Percentiles rank a stretch among this genome's conserved stretches.
These are phyloP conservation scores for Triticum timopheevii DNA, from an alignment of 176 grass and related monocot genomes.

Conservation along the genomic window DNA sequence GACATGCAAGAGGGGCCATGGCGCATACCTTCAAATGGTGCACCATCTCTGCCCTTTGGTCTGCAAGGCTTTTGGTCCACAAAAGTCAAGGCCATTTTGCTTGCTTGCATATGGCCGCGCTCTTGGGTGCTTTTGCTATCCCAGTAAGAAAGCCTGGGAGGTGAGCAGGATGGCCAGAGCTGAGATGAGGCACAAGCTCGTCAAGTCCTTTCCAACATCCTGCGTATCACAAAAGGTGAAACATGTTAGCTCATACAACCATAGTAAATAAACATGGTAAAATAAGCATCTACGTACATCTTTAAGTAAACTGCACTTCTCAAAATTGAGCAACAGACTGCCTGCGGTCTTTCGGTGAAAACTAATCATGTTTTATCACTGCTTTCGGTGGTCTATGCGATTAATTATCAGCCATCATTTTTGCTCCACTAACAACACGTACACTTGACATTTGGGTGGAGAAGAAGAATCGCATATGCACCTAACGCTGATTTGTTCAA, in stretches of 20 bases:
- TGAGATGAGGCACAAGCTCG: conserved; percentile 37
- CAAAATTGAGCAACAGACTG: not conserved
- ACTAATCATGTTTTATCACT: not conserved
- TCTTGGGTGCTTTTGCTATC: conserved; percentile 29
- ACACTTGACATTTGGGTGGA: not conserved
- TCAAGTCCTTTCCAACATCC: conserved; percentile 50
- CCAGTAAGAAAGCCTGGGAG: conserved; percentile 59
- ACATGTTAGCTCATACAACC: not conserved
- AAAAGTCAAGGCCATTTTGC: conserved; percentile 43
- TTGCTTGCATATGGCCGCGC: conserved; percentile 21
- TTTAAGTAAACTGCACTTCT: not conserved
- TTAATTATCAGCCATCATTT: conserved; percentile 34
- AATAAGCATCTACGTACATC: not conserved
- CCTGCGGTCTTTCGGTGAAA: not conserved
- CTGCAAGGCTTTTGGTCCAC: conserved; percentile 47
- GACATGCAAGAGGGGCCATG: conserved; percentile 8
- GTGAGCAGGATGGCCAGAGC: conserved; percentile 54
- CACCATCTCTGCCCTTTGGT: conserved; percentile 43
- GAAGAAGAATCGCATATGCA: conserved; percentile 48
- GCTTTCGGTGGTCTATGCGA: conserved; percentile 35
- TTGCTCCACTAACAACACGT: conserved; percentile 35
- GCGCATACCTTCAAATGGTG: conserved; percentile 62
- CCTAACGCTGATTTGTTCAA: conserved; percentile 32
- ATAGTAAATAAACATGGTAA: not conserved
- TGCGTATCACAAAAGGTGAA: conserved; percentile 34